These are phyloP conservation scores for Scorias spongiosa DNA, from an alignment of 2,329 filamentous ascomycete genomes.

Conservation along the genomic window DNA sequence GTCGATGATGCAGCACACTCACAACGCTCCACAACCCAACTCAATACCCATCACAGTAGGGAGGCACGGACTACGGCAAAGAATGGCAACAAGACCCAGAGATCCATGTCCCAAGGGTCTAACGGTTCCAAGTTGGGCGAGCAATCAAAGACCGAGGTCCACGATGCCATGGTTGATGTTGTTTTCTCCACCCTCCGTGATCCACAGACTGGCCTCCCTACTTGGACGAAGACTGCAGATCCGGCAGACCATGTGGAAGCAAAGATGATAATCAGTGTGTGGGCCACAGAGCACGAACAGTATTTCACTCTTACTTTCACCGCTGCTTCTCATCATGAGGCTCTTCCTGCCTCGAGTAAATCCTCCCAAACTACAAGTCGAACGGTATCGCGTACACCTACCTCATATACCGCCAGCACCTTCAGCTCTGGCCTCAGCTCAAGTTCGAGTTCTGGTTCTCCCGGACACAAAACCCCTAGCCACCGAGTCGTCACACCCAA, in stretches of 20 bases:
- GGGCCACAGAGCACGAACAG: slow-evolving; percentile 50
- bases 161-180: slow-evolving; percentile 54
- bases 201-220: slow-evolving; percentile 21
- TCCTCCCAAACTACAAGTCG: slow-evolving; percentile 19
- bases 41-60: slow-evolving; percentile 13
- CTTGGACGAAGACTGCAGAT: slow-evolving; percentile 15
- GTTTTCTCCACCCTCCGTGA: slow-evolving; percentile 41
- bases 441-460: slow-evolving; percentile 18
- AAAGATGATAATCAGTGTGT: slow-evolving; percentile 64
- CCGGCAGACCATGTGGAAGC: slow-evolving; percentile 36
- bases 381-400: slow-evolving; percentile 28
- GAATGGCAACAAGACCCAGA: not conserved
- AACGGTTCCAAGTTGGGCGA: slow-evolving; percentile 12
- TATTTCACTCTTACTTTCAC: slow-evolving; percentile 68
- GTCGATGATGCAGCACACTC: slow-evolving; percentile 23
- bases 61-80: slow-evolving; percentile 8
- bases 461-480: slow-evolving; percentile 2
- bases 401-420: slow-evolving; percentile 20
- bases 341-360: slow-evolving; percentile 10
- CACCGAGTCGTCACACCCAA: slow-evolving; percentile 16
- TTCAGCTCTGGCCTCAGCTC: slow-evolving; percentile 24
- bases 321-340: slow-evolving; percentile 26
- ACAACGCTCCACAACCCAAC: slow-evolving; percentile 12
- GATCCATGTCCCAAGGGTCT: not conserved
- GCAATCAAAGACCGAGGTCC: slow-evolving; percentile 26